These are phyloP conservation scores for Collybia nuda DNA, from an alignment of 768 basidiomycete genomes.

Conservation along the genomic window DNA sequence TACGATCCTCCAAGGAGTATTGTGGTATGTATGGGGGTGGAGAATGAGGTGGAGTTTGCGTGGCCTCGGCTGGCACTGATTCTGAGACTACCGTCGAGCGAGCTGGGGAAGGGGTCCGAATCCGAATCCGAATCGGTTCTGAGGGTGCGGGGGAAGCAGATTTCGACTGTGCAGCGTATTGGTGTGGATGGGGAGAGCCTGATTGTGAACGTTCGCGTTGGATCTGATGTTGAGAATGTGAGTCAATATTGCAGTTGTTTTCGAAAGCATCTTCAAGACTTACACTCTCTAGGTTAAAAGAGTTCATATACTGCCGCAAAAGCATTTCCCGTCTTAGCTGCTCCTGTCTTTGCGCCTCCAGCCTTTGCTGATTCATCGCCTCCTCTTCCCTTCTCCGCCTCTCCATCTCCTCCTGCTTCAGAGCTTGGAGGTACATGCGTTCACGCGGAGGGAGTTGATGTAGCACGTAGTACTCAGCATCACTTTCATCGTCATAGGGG, in stretches of 20 bases:
- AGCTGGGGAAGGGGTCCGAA: not conserved
- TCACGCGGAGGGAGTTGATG: slow-evolving; percentile 26
- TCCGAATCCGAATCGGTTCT: not conserved
- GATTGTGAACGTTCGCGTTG: no score
- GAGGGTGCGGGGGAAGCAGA: slow-evolving; percentile 1
- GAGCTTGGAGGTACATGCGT: slow-evolving; percentile 30
- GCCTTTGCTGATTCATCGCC: slow-evolving; percentile 1
- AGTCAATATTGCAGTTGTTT: slow-evolving; percentile 3
- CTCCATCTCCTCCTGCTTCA: slow-evolving; percentile 24
- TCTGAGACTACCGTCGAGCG: not conserved
- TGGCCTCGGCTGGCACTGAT: not conserved
- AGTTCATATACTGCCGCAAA: slow-evolving; percentile 7
- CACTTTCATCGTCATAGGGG: slow-evolving; percentile 32
- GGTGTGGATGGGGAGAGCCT: no score
- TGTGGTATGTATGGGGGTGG: slow-evolving; percentile 12
- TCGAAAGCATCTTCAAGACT: slow-evolving; percentile 10
- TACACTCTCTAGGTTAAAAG: not conserved
- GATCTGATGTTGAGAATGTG: not conserved
- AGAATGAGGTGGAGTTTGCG: slow-evolving; percentile 6
- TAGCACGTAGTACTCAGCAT: slow-evolving; percentile 28
- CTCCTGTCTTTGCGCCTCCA: slow-evolving; percentile 12
- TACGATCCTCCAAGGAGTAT: slow-evolving; percentile 27
- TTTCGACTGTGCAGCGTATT: not conserved
- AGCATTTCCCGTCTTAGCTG: slow-evolving; percentile 4
- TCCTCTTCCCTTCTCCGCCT: slow-evolving; percentile 20